Evolutionary conservation across 306 rosid species (phyloP).

Genomic region (Cicer cuneatum): DNA sequence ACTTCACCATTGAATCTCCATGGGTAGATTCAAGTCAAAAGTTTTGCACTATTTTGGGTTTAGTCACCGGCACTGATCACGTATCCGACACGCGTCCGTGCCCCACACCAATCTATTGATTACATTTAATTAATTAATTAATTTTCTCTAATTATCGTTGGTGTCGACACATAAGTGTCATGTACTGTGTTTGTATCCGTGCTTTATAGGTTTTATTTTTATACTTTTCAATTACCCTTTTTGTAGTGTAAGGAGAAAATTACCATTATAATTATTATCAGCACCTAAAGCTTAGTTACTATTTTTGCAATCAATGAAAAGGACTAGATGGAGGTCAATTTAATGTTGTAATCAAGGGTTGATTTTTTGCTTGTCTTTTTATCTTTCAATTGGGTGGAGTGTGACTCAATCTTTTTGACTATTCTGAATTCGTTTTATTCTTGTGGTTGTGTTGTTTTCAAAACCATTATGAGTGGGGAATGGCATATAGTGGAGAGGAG

Average conservation of each 20-base stretch:
- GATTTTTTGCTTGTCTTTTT: constrained; percentile 22
- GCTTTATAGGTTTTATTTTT: background rate
- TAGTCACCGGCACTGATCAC: background rate
- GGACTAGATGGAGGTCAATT: constrained; percentile 31
- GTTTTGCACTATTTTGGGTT: constrained; percentile 34
- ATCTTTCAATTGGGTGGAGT: constrained; percentile 48
- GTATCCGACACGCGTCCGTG: no score
- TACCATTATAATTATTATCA: constrained; percentile 1
- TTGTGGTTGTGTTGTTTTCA: constrained; percentile 56
- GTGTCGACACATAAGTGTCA: no score
- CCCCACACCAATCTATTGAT: no score
- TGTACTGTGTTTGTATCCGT: no score
- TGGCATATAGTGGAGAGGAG: constrained; percentile 58
- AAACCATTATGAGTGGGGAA: constrained; percentile 49
- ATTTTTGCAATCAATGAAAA: background rate
- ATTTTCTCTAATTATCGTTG: background rate
- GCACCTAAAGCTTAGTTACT: constrained; percentile 11
- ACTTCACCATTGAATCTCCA: constrained; percentile 48
- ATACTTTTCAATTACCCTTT: background rate
- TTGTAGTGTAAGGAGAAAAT: constrained; percentile 2
- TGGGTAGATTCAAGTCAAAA: constrained; percentile 52
- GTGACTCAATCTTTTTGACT: constrained; percentile 51
- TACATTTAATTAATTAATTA: background rate
- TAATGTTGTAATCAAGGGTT: constrained; percentile 38
- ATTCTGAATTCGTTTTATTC: constrained; percentile 49